Evolutionary conservation across 768 basidiomycete species (phyloP).

Genomic region (Leccinum sublutescens): DNA sequence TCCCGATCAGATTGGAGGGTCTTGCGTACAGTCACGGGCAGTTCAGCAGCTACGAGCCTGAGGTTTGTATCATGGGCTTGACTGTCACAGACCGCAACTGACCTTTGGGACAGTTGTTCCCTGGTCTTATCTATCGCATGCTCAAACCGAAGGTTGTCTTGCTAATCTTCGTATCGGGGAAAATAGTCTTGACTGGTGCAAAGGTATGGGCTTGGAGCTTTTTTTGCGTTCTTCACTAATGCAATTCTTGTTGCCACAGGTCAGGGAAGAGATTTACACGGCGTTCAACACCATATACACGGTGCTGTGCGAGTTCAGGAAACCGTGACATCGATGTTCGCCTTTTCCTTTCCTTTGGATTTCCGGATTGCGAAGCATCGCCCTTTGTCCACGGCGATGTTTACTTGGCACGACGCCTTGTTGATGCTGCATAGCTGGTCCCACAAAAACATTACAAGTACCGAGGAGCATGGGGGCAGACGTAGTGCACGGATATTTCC

Average conservation of each 20-base stretch:
- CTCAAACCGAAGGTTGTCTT: conserved; percentile 99
- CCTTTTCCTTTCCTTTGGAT: not conserved
- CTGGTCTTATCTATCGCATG: conserved; percentile 99
- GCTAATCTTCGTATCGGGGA: conserved; percentile 97
- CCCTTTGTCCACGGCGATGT: conserved; percentile 2
- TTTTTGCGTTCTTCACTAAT: conserved; percentile 41
- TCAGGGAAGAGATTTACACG: conserved; percentile 98
- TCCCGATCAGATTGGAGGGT: conserved; percentile 97
- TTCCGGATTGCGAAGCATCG: not conserved
- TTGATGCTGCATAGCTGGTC: not conserved
- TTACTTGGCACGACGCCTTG: not conserved
- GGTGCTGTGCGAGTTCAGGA: conserved; percentile 93
- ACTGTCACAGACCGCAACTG: not conserved
- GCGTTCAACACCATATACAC: conserved; percentile 99
- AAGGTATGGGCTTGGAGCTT: conserved; percentile 61
- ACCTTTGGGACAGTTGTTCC: conserved; percentile 71
- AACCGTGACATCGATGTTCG: conserved; percentile 46
- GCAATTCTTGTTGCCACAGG: conserved; percentile 47
- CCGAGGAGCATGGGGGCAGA: conserved; percentile 33
- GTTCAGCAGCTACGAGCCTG: conserved; percentile 97
- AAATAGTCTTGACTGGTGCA: conserved; percentile 98
- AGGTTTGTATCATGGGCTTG: conserved; percentile 54
- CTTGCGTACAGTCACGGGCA: conserved; percentile 97
- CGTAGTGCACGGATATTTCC: conserved; percentile 40
- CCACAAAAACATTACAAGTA: conserved; percentile 20